Percentiles rank a stretch among this genome's conserved stretches.
These are phyloP conservation scores for Trypanosoma grayi DNA, from an alignment of 208 protist species.

Conservation along the genomic window DNA sequence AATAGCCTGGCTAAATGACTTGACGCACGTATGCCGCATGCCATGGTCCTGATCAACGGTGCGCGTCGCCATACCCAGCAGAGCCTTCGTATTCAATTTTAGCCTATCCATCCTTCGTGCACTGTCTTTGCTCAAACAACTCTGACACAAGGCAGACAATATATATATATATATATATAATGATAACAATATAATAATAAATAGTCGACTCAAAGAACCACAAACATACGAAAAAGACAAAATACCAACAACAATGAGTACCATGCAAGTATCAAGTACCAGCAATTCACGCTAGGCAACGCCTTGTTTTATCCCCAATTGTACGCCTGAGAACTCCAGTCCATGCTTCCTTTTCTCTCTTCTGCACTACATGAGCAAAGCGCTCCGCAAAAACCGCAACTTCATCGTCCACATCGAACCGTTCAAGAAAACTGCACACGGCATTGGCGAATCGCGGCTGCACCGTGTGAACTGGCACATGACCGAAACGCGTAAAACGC, in stretches of 20 bases:
- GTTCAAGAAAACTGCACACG: conserved; percentile 27
- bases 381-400: conserved; percentile 52
- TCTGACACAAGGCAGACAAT: too few relatives aligned
- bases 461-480: conserved; percentile 64
- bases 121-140: too few relatives aligned
- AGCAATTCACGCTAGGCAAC: too few relatives aligned
- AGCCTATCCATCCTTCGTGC: conserved; percentile 20
- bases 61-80: conserved; percentile 17
- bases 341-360: conserved; percentile 19
- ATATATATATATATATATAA: too few relatives aligned
- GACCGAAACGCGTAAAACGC: conserved; percentile 48
- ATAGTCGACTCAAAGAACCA: too few relatives aligned
- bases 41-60: conserved; percentile 19
- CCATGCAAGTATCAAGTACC: too few relatives aligned
- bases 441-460: conserved; percentile 34
- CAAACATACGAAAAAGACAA: too few relatives aligned
- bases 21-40: conserved; percentile 16
- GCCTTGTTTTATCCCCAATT: not conserved
- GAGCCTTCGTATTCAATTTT: conserved; percentile 14
- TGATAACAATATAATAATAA: too few relatives aligned
- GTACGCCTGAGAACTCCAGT: conserved; percentile 4
- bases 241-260: too few relatives aligned
- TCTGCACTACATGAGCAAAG: conserved; percentile 23
- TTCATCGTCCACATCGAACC: conserved; percentile 50
- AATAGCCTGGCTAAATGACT: conserved; percentile 8